phyloP scores from a whole-genome alignment of 78 protist species.

The Cavenderia fasciculata region DNA sequence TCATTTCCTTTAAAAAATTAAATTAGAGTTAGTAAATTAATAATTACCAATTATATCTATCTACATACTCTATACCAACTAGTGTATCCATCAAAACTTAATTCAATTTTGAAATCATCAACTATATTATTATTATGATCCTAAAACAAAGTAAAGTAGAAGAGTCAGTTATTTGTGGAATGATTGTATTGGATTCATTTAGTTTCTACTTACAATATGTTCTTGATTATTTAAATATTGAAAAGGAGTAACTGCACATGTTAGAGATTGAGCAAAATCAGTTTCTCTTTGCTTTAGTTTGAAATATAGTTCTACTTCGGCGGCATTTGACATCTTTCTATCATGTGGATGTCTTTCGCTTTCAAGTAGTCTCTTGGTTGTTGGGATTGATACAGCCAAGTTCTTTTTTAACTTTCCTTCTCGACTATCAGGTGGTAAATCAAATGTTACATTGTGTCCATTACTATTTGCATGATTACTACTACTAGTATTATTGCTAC shows the following conservation, averaged over 20 bases:
- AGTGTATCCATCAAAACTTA: conserved; percentile 55
- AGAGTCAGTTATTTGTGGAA: background rate
- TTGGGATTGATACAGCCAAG: conserved; percentile 28
- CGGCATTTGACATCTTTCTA: conserved; percentile 25
- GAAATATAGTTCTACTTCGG: conserved; percentile 42
- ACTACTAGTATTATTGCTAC: background rate
- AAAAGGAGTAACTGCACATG: conserved; percentile 74
- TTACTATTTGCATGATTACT: background rate
- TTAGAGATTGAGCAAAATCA: conserved; percentile 58
- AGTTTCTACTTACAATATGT: background rate
- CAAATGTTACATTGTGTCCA: background rate
- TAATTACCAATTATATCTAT: too few species aligned
- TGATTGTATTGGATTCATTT: background rate
- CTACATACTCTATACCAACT: conserved; percentile 5
- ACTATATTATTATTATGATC: background rate
- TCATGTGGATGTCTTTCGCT: conserved; percentile 23
- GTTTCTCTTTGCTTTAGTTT: conserved; percentile 35
- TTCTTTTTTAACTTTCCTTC: conserved; percentile 39
- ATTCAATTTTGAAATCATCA: conserved; percentile 45
- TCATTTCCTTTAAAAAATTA: conserved; percentile 14
- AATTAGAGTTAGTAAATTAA: background rate
- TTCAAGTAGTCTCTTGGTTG: conserved; percentile 10
- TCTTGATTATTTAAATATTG: conserved; percentile 29
- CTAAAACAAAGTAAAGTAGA: background rate
- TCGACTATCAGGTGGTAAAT: background rate